Percentiles rank a stretch among this genome's conserved stretches.
These are phyloP conservation scores for Telopea speciosissima DNA, from an alignment of 177 flowering plant species.

Conservation along the genomic window DNA sequence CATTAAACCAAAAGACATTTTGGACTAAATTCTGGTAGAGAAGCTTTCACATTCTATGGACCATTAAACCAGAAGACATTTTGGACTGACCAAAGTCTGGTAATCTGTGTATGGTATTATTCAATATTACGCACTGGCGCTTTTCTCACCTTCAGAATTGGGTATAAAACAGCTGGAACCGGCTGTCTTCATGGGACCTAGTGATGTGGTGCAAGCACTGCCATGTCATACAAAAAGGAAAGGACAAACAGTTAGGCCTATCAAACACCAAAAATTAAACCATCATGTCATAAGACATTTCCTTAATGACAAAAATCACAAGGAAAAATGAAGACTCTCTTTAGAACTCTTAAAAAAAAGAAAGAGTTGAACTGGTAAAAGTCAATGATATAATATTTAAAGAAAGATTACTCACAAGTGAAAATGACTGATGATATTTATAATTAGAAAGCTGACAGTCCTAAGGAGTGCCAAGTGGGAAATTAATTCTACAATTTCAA, in stretches of 20 bases:
- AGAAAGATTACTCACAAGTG: too few species aligned
- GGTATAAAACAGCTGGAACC: constrained; percentile 29
- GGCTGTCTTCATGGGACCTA: constrained; percentile 22
- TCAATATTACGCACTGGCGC: too few species aligned
- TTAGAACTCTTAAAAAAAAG: neutral
- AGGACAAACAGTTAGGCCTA: constrained; percentile 6
- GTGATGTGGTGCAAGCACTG: constrained; percentile 24
- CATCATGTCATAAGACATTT: neutral
- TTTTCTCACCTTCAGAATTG: constrained; percentile 15
- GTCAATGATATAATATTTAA: neutral
- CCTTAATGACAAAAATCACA: neutral
- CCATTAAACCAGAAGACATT: too few species aligned
- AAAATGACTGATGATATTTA: neutral
- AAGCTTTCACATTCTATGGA: too few species aligned
- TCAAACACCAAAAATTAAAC: neutral
- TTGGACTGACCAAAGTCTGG: too few species aligned
- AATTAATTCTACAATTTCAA: neutral
- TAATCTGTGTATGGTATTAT: too few species aligned
- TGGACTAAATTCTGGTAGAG: neutral
- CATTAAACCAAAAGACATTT: neutral
- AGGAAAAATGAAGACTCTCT: neutral
- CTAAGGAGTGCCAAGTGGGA: neutral
- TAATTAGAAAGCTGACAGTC: neutral
- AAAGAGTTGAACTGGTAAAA: neutral
- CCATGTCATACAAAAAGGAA: constrained; percentile 12